Percentiles rank a stretch among this genome's conserved stretches.
phyloP scores from a whole-genome alignment of 129 eudicot species.

The Helianthus annuus region DNA sequence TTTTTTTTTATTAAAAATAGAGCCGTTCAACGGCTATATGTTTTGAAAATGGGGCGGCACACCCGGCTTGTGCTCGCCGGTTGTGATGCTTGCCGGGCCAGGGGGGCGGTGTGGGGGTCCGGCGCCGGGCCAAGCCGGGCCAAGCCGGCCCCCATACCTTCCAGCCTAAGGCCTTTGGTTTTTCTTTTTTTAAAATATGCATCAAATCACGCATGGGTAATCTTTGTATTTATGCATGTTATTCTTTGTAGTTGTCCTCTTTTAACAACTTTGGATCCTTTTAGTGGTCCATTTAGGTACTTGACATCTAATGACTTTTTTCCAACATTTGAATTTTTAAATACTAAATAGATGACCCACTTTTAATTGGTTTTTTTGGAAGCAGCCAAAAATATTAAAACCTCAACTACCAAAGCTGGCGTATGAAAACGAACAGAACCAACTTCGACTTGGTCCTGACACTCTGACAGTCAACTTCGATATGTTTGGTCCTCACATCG shows the following conservation, averaged over 20 bases:
- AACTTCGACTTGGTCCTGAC: no score
- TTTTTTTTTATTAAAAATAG: no score
- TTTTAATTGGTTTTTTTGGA: neutral
- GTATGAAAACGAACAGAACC: neutral
- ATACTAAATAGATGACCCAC: neutral
- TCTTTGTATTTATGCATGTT: conserved; percentile 7
- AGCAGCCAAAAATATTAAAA: neutral
- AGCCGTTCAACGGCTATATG: no score
- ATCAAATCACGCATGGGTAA: conserved; percentile 11
- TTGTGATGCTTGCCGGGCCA: no score
- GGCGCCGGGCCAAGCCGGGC: no score
- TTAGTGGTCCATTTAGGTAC: conserved; percentile 12
- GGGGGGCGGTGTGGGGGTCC: no score
- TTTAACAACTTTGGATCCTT: conserved; percentile 3
- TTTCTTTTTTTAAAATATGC: neutral
- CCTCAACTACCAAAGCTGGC: neutral
- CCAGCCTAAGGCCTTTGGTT: no score
- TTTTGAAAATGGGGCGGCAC: no score
- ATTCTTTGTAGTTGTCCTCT: conserved; percentile 1
- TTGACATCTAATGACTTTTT: conserved; percentile 20
- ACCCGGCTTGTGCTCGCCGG: no score
- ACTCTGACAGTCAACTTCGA: no score
- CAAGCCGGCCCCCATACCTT: no score
- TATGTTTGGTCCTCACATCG: no score
- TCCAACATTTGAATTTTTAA: neutral